Evolutionary conservation across 106 monocot species (phyloP), one percentile per base, ranked within the genome.

Genomic region (Iris macrosiphon): DNA sequence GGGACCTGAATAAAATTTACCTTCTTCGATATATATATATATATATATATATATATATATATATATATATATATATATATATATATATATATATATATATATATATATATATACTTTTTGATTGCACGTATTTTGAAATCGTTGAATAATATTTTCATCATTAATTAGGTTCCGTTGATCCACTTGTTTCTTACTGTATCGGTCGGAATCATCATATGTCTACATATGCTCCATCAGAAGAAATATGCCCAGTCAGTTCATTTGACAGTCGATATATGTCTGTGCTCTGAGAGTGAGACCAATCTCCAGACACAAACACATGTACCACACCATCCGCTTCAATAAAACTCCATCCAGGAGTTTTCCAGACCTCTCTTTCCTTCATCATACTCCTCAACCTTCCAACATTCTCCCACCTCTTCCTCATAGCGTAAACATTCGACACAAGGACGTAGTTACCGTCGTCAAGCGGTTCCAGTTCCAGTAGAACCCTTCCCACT

Each of bases 241-340:
- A 29, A 41, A 43, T 42, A 4, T 43, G 28, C 10, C 43, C 27
- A 3, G 4, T 27, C 59, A 61, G 16, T 8, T 45, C 42, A 51
- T 61, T 27, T 31, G 61, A 23, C 24, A 69, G 2, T 11, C 12
- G 0, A 62, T 55, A 71, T 27, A 63, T 71, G 30, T 71, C 71
- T 14, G 0, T 3, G 8, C 47, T 48, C 26, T 25, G 45, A 12
- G 21, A 28, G 30, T 70, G 69, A 20, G 53, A 52, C 17, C 35
- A 8, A 53, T 53, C 61, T 6, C 44, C 52, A 40, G 69, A 17
- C 20, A 45, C n/a, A 25, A 70, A 70, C 31, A 21, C 51, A 28
- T 52, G 61, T 53, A 61, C 45, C 23, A 53, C n/a, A n/a, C 61
- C 69, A 61, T 70, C 22, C 20, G 61, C 40, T 54, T 70, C 61